phyloP scores from a whole-genome alignment of 2,329 filamentous ascomycete genomes.

The Didymella arachidicola region DNA sequence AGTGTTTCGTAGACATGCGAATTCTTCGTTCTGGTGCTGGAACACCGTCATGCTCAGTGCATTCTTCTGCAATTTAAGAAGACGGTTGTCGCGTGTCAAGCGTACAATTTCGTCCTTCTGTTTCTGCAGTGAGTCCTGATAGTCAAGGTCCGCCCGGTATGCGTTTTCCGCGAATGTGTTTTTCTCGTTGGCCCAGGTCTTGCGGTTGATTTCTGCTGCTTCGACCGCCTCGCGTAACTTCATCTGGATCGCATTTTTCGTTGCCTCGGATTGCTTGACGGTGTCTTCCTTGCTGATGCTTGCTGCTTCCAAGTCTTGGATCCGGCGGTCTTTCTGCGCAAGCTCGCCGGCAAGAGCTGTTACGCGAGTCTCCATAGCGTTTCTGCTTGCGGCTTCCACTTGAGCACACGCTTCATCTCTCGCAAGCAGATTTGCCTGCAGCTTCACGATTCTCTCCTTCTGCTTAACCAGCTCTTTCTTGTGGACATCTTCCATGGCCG shows the following conservation, averaged over 20 bases:
- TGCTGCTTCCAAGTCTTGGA: not conserved
- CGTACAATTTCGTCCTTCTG: not conserved
- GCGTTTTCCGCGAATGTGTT: not conserved
- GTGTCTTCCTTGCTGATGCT: not conserved
- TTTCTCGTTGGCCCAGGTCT: not conserved
- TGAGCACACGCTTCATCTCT: not conserved
- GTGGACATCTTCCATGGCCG: not conserved
- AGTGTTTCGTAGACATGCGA: not conserved
- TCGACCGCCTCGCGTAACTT: not conserved
- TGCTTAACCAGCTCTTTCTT: not conserved
- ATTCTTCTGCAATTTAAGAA: not conserved
- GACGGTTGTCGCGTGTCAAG: not conserved
- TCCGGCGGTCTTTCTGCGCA: not conserved
- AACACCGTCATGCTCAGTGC: not conserved
- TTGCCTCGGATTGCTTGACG: not conserved
- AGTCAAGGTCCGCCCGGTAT: not conserved
- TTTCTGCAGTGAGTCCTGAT: not conserved
- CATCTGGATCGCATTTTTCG: not conserved
- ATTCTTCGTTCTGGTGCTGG: not conserved
- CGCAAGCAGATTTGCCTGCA: not conserved
- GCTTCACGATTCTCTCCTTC: not conserved
- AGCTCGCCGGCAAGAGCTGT: not conserved
- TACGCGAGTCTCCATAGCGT: not conserved
- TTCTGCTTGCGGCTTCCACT: not conserved
- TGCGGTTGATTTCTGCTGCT: not conserved